These are phyloP conservation scores for Lactifluus echinatus DNA, from an alignment of 768 basidiomycete genomes.

Conservation along the genomic window DNA sequence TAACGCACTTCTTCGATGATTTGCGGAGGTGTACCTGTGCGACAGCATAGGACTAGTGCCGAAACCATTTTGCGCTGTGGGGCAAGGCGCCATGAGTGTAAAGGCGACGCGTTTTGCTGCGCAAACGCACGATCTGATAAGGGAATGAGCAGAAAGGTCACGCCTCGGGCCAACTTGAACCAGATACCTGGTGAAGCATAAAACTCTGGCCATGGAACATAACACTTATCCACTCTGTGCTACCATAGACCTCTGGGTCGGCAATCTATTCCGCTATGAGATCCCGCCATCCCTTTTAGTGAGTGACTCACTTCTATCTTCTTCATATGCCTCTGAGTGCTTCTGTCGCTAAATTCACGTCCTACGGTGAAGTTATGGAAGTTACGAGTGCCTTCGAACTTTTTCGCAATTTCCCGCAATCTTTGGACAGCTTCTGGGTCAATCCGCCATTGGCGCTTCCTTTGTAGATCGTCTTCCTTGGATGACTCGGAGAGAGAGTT, in stretches of 20 bases:
- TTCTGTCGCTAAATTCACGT: conserved; percentile 73
- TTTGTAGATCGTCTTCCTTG: conserved; percentile 49
- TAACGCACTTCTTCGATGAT: conserved; percentile 60
- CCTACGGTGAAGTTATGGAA: conserved; percentile 97
- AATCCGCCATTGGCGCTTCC: conserved; percentile 68
- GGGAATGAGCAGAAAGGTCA: conserved; percentile 5
- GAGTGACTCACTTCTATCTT: conserved; percentile 54
- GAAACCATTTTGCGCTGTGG: conserved; percentile 96
- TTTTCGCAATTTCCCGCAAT: conserved; percentile 48
- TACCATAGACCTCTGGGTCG: conserved; percentile 84
- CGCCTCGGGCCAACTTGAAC: conserved; percentile 8
- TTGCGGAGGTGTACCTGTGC: conserved; percentile 65
- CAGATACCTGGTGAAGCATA: conserved; percentile 93
- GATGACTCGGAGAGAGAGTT: conserved; percentile 29
- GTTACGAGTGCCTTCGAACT: conserved; percentile 86
- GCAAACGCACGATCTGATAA: conserved; percentile 40
- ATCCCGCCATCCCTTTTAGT: not conserved
- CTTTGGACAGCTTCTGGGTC: conserved; percentile 41
- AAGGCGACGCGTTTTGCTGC: conserved; percentile 11
- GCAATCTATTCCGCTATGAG: conserved; percentile 40
- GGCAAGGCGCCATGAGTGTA: conserved; percentile 16
- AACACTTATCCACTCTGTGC: conserved; percentile 92
- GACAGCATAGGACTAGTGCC: conserved; percentile 65
- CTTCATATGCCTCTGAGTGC: conserved; percentile 83
- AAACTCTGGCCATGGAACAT: conserved; percentile 96